Percentiles rank a stretch among this genome's conserved stretches.
These are phyloP conservation scores for Amanita subjunquillea DNA, from an alignment of 768 basidiomycete species.

Conservation along the genomic window DNA sequence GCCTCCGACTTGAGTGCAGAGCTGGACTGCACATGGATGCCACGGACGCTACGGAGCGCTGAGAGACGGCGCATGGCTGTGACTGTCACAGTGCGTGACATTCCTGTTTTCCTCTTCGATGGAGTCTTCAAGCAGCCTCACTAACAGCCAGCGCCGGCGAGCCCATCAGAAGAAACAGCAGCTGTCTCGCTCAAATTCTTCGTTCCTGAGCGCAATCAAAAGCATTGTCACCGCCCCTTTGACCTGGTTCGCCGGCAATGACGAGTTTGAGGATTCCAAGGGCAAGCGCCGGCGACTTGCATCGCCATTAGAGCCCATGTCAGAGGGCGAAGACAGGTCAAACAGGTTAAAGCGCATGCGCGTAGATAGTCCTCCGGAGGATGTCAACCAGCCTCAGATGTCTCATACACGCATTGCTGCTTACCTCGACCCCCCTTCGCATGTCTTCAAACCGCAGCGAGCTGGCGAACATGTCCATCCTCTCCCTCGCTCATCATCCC, in stretches of 20 bases:
- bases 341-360: conserved; percentile 42
- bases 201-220: conserved; percentile 54
- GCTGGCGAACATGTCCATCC: conserved; percentile 10
- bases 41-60: not conserved
- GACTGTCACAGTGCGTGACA: conserved; percentile 3
- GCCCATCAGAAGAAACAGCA: conserved; percentile 20
- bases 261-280: conserved; percentile 36
- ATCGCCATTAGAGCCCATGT: conserved; percentile 11
- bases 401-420: conserved; percentile 13
- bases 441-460: conserved; percentile 26
- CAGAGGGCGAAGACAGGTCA: conserved; percentile 19
- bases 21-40: not conserved
- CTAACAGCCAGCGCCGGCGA: conserved; percentile 16
- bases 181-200: conserved; percentile 42
- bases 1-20: conserved; percentile 24
- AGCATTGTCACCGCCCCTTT: conserved; percentile 57
- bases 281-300: conserved; percentile 47
- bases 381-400: conserved; percentile 15
- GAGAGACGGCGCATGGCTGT: not conserved
- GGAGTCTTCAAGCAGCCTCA: conserved; percentile 23
- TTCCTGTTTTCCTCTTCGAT: conserved; percentile 22
- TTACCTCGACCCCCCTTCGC: conserved; percentile 47
- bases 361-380: conserved; percentile 36
- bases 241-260: conserved; percentile 42
- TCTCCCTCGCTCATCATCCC: conserved; percentile 17